Conservation (phyloP, 2,329 filamentous ascomycete genomes). For the Cladophialophora carrionii region DNA sequence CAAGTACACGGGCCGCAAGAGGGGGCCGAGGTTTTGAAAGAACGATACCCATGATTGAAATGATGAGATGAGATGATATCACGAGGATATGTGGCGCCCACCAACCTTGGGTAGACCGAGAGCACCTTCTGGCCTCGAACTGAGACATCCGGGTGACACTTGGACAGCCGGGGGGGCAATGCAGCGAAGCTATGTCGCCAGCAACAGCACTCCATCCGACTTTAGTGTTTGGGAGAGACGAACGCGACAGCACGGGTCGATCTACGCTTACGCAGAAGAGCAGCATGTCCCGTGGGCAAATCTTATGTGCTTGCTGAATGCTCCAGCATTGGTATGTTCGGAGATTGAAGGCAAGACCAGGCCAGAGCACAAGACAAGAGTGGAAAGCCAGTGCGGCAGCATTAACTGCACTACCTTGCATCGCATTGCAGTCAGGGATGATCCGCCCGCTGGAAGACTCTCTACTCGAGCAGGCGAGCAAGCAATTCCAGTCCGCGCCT, state of each 20-base stretch:
- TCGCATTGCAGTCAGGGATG: neutral
- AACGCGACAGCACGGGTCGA: neutral
- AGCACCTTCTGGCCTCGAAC: neutral
- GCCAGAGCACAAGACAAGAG: neutral
- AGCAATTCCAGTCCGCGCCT: neutral
- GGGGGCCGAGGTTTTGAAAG: conserved; percentile 72
- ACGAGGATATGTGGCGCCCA: neutral
- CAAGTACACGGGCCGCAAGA: conserved; percentile 91
- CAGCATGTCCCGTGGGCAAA: neutral
- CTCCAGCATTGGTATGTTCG: neutral
- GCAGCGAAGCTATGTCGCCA: neutral
- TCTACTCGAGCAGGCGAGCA: neutral
- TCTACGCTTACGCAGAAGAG: neutral
- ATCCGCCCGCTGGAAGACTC: neutral
- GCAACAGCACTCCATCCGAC: neutral
- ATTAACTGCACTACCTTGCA: neutral
- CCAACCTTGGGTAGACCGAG: neutral
- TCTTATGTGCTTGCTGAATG: neutral
- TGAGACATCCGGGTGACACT: neutral
- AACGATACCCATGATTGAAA: neutral
- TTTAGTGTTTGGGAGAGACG: neutral
- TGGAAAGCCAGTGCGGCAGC: too few relatives aligned
- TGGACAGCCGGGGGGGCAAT: neutral
- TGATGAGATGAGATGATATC: neutral
- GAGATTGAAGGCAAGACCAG: neutral